Evolutionary conservation across 2,329 filamentous ascomycete genomes (phyloP).

Genomic region (Diaporthe destruens): DNA sequence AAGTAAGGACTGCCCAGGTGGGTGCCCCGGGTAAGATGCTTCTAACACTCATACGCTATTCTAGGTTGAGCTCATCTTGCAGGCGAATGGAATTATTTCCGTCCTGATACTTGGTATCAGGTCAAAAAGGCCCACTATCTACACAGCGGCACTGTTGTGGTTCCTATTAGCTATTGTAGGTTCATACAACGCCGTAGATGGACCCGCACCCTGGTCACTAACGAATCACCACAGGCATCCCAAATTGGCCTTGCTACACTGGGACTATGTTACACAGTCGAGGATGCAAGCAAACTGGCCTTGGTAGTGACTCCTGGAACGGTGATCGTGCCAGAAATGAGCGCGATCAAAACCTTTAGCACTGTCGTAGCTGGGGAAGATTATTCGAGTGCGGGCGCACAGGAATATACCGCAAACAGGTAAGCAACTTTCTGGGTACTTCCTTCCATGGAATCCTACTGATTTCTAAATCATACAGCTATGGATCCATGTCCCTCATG

Average conservation of each 20-base stretch:
- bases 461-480: background rate
- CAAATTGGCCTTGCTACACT: conserved; percentile 19
- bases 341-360: background rate
- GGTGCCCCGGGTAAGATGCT: conserved; percentile 42
- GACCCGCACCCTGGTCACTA: background rate
- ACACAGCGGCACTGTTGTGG: conserved; percentile 5
- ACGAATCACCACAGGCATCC: background rate
- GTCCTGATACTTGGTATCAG: conserved; percentile 42
- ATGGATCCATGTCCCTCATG: conserved; percentile 10
- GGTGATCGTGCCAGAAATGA: conserved; percentile 9
- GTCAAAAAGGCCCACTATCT: conserved; percentile 16
- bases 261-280: conserved; percentile 2
- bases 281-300: conserved; percentile 7
- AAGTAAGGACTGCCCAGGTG: conserved; percentile 12
- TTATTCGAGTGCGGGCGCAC: conserved; percentile 3
- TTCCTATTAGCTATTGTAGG: conserved; percentile 22
- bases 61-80: conserved; percentile 45
- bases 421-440: background rate
- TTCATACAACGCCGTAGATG: too few species aligned
- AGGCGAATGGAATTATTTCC: conserved; percentile 43
- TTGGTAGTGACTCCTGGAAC: background rate
- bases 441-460: background rate
- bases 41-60: background rate
- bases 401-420: conserved; percentile 27
- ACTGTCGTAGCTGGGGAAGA: background rate